Conservation (phyloP, 495 filamentous ascomycete species). For the Echria macrotheca region DNA sequence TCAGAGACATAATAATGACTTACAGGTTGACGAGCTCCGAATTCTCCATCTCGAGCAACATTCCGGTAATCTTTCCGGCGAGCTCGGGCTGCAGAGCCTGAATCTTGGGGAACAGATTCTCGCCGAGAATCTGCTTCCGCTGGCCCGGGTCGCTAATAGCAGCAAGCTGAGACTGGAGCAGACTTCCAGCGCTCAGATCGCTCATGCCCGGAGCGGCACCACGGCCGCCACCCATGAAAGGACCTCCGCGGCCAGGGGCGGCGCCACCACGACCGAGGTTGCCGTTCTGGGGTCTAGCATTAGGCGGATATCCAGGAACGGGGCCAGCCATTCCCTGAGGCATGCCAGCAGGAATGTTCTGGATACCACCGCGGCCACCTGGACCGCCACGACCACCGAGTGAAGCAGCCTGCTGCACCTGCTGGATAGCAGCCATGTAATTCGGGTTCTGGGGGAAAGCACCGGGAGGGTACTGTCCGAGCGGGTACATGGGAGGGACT, state of each 20-base stretch:
- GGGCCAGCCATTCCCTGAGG: constrained; percentile 48
- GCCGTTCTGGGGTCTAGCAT: constrained; percentile 37
- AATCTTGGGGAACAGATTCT: constrained; percentile 98
- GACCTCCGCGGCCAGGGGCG: constrained; percentile 28
- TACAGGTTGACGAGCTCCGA: constrained; percentile 87
- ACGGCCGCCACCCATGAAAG: constrained; percentile 50
- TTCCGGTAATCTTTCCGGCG: constrained; percentile 98
- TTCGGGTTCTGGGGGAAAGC: constrained; percentile 46
- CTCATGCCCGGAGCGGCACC: constrained; percentile 35
- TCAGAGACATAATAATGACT: constrained; percentile 41
- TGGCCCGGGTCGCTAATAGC: constrained; percentile 53
- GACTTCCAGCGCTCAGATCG: constrained; percentile 35
- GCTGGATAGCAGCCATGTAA: constrained; percentile 59
- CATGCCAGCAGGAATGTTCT: constrained; percentile 63
- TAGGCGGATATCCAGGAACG: constrained; percentile 60
- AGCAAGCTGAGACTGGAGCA: constrained; percentile 46
- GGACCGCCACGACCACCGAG: constrained; percentile 63
- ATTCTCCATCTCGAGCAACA: constrained; percentile 99
- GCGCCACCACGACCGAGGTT: constrained; percentile 38
- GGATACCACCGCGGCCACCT: constrained; percentile 70
- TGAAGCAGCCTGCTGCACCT: constrained; percentile 59
- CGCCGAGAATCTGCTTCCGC: constrained; percentile 98
- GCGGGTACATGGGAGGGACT: constrained; percentile 72
- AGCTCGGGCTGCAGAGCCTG: constrained; percentile 85
- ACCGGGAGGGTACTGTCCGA: constrained; percentile 70